A percentile compares a stretch with the other conserved stretches of the same genome.
phyloP scores from a whole-genome alignment of 2,329 filamentous ascomycete genomes.

The Colletotrichum sp. region DNA sequence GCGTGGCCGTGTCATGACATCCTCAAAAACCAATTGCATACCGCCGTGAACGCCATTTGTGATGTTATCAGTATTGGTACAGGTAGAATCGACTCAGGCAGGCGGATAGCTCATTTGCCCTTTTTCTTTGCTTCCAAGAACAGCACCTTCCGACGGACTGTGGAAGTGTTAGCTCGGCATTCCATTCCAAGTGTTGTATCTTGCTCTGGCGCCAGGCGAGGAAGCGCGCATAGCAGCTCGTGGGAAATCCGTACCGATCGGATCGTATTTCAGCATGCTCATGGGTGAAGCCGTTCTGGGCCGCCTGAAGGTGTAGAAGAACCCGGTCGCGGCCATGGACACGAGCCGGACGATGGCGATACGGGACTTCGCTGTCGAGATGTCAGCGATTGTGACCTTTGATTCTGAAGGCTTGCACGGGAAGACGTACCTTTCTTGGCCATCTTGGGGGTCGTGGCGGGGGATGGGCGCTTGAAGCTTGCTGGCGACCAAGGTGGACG shows the following conservation, averaged over 20 bases:
- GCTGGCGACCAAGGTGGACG: conserved; percentile 29
- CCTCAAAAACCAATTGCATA: conserved; percentile 12
- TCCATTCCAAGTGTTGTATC: too few relatives aligned
- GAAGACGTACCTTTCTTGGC: conserved; percentile 20
- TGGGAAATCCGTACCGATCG: conserved; percentile 69
- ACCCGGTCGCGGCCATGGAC: conserved; percentile 98
- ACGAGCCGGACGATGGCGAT: conserved; percentile 92
- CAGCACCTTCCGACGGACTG: conserved; percentile 93
- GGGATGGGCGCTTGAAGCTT: conserved; percentile 3
- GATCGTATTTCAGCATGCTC: conserved; percentile 99
- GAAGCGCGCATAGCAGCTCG: not conserved
- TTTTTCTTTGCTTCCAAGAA: conserved; percentile 93
- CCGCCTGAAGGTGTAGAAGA: conserved; percentile 89
- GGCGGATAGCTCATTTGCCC: conserved; percentile 51
- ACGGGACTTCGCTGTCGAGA: conserved; percentile 78
- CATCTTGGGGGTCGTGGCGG: conserved; percentile 16
- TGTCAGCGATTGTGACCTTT: not conserved
- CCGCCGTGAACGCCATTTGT: conserved; percentile 21
- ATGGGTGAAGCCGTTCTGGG: conserved; percentile 82
- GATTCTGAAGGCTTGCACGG: not conserved
- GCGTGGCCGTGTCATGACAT: not conserved
- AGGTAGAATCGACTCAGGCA: not conserved
- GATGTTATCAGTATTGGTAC: conserved; percentile 23
- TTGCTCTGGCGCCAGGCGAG: not conserved
- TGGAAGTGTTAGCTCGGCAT: not conserved